Percentiles rank a stretch among this genome's conserved stretches.
Conservation (phyloP, 2,329 filamentous ascomycete genomes). For the Stemphylium vesicarium region DNA sequence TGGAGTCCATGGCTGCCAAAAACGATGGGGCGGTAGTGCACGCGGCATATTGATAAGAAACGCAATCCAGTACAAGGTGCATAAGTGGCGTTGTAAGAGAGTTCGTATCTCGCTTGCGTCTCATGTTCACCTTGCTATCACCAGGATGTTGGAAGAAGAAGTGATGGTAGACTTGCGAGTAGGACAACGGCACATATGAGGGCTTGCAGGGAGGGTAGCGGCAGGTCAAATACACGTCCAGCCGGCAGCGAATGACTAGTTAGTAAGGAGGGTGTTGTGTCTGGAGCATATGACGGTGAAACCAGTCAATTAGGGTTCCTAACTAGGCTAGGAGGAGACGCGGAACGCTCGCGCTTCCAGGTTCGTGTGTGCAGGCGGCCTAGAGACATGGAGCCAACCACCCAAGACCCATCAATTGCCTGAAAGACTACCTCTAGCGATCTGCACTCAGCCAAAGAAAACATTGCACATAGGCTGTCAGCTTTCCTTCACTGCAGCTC, state of each 20-base stretch:
- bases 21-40: conserved; percentile 2
- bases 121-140: conserved; percentile 10
- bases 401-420: conserved; percentile 25
- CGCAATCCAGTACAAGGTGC: conserved; percentile 3
- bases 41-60: conserved; percentile 8
- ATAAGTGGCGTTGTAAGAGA: conserved; percentile 12
- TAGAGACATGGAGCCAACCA: conserved; percentile 18
- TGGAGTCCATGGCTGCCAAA: conserved; percentile 1
- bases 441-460: conserved; percentile 8
- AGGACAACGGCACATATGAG: background rate
- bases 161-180: background rate
- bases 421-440: conserved; percentile 13
- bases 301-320: conserved; percentile 22
- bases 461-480: background rate
- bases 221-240: conserved; percentile 5
- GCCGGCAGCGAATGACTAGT: conserved; percentile 1
- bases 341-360: conserved; percentile 27
- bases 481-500: background rate
- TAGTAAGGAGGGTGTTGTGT: conserved; percentile 4
- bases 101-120: conserved; percentile 14
- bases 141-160: conserved; percentile 7
- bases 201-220: background rate
- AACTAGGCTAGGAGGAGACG: conserved; percentile 27
- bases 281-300: conserved; percentile 16
- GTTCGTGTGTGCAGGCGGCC: conserved; percentile 14